These are phyloP conservation scores for Akanthomyces muscarius DNA, from an alignment of 2,329 filamentous ascomycete species.

Conservation along the genomic window DNA sequence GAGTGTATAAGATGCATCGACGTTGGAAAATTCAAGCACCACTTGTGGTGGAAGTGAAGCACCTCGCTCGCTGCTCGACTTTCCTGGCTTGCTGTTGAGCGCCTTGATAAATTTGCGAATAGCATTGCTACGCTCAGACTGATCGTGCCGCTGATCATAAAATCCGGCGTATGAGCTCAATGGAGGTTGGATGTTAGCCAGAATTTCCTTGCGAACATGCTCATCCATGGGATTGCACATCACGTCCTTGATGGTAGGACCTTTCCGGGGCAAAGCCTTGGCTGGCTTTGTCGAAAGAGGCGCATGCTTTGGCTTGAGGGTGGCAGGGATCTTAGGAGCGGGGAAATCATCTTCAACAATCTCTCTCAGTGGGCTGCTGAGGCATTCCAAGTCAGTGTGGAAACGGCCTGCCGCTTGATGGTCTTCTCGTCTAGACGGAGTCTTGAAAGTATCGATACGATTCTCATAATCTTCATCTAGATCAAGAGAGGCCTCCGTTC, in stretches of 20 bases:
- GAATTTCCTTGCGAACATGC: slow-evolving; percentile 67
- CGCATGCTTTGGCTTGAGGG: slow-evolving; percentile 42
- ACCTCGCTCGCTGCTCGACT: slow-evolving; percentile 57
- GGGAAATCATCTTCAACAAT: slow-evolving; percentile 51
- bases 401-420: slow-evolving; percentile 24
- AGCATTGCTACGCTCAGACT: slow-evolving; percentile 64
- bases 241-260: slow-evolving; percentile 72
- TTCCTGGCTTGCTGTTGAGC: slow-evolving; percentile 49
- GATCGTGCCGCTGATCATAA: slow-evolving; percentile 63
- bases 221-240: slow-evolving; percentile 90
- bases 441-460: slow-evolving; percentile 64
- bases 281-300: slow-evolving; percentile 30
- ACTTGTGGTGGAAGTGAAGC: slow-evolving; percentile 57
- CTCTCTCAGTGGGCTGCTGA: slow-evolving; percentile 71
- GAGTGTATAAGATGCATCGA: slow-evolving; percentile 66
- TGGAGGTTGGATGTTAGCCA: slow-evolving; percentile 69
- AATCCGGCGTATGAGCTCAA: slow-evolving; percentile 75
- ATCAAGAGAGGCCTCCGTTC: slow-evolving; percentile 83
- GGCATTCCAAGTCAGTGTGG: slow-evolving; percentile 36
- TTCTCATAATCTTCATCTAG: slow-evolving; percentile 48
- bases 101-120: slow-evolving; percentile 79
- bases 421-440: slow-evolving; percentile 61
- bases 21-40: slow-evolving; percentile 63
- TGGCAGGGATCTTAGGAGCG: slow-evolving; percentile 46
- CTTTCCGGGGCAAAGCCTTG: slow-evolving; percentile 49